A percentile compares a stretch with the other conserved stretches of the same genome.
Evolutionary conservation across 257 asterid genomes (phyloP).

Genomic region (Jacaranda copaia): DNA sequence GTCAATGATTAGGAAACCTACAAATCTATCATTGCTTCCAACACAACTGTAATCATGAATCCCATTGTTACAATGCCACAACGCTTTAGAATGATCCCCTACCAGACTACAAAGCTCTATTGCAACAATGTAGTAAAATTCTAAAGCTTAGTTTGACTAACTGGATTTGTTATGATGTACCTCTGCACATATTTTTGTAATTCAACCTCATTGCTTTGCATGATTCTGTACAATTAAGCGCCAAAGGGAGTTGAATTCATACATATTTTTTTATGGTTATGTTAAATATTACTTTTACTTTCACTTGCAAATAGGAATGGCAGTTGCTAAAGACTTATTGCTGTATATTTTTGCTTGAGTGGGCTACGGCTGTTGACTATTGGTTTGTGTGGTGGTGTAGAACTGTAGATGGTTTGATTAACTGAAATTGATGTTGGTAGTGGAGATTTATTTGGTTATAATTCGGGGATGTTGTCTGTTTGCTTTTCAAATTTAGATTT

Average conservation of each 20-base stretch:
- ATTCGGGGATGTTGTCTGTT: constrained; percentile 4
- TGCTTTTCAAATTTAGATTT: background rate
- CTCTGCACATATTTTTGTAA: background rate
- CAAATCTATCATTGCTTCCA: background rate
- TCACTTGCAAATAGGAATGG: background rate
- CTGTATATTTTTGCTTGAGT: background rate
- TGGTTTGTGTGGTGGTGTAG: constrained; percentile 2
- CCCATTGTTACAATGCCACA: background rate
- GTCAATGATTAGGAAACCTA: background rate
- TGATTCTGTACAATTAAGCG: background rate
- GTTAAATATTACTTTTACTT: background rate
- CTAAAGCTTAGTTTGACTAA: background rate
- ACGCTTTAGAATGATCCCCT: no score
- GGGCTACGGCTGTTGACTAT: background rate
- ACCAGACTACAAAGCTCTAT: background rate
- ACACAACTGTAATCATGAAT: background rate
- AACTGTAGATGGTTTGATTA: background rate
- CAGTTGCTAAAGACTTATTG: background rate
- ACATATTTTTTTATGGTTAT: constrained; percentile 3
- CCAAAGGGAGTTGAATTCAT: background rate
- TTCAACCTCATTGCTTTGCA: background rate
- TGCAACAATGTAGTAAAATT: background rate
- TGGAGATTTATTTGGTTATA: constrained; percentile 13
- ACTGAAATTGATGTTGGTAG: background rate
- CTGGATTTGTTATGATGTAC: background rate